Base-by-base conservation (phyloP, 441 rosid species). In the Erodium chrysanthum region DNA sequence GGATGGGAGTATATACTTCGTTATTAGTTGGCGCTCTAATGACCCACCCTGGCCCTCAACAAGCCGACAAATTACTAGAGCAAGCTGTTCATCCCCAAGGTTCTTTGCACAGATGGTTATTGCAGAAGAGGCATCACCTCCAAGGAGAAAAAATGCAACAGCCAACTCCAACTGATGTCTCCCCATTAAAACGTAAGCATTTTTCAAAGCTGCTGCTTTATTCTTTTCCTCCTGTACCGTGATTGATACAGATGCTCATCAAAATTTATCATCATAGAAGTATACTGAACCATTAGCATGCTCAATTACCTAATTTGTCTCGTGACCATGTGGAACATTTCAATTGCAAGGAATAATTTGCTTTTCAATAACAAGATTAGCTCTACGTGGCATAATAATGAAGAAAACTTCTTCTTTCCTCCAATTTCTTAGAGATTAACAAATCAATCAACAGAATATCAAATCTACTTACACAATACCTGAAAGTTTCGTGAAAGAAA, bases 131-230 rank as follows among this genome's bases (percentile, higher is more conserved):
- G 86, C 71, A 74, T 93, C 98, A 73, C 98, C 95, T 73, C 98
- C 98, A 69, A 93, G 97, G 69, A 93, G 84, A 78, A 93, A 93
- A 84, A 93, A 91, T 70, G 95, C 96, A 78, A 84, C 74, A 66
- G 98, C 97, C 77, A 91, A 76, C 83, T 89, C 97, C 77, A 91
- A 78, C 69, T 93, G 97, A 81, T 93, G 98, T 75, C 88, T 88
- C 44, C 98, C 96, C 90, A 93, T 84, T 74, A 93, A 84, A 75
- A 93, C 97, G 78, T 91, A 93, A 15, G 97, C 98, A 85, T 93
- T 91, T 85, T 93, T 93, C 73, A 93, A 76, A 75, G 97, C 97
- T 71, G 97, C 98, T 60, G 96, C 87, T 83, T 86, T 93, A 74
- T 91, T 85, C 78, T 88, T 93, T 76, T 93, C 98, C 77, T 91